Conservation (phyloP, 371 early-diverging fungal species). For the Haplosporangium sp. region DNA sequence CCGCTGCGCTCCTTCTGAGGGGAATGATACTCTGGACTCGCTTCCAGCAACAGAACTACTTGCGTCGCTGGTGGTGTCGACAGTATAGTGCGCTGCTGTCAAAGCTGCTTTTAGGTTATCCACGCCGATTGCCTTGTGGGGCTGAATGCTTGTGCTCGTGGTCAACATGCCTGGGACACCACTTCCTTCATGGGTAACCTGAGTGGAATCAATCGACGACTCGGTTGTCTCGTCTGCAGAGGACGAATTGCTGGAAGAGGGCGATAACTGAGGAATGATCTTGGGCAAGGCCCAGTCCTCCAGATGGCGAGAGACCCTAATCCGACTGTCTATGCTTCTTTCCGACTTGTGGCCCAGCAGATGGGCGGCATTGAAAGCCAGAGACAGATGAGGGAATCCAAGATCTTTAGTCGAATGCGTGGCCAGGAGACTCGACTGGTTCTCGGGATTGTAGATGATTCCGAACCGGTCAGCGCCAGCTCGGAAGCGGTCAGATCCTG, state of each 20-base stretch:
- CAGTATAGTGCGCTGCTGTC: slow-evolving; percentile 9
- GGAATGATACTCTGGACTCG: slow-evolving; percentile 5
- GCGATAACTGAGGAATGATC: slow-evolving; percentile 18
- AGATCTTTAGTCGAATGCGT: slow-evolving; percentile 15
- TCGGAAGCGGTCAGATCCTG: slow-evolving; percentile 53
- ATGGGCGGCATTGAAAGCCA: slow-evolving; percentile 1
- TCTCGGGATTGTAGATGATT: slow-evolving; percentile 28
- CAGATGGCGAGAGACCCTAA: slow-evolving; percentile 47
- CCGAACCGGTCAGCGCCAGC: slow-evolving; percentile 44
- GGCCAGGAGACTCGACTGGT: slow-evolving; percentile 6
- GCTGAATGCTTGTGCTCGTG: slow-evolving; percentile 2
- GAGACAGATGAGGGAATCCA: slow-evolving; percentile 16
- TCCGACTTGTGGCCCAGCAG: slow-evolving; percentile 16
- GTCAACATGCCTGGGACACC: neutral
- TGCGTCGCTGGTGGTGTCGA: slow-evolving; percentile 15
- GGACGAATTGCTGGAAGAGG: slow-evolving; percentile 8
- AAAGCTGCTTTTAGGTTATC: slow-evolving; percentile 47
- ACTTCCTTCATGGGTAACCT: slow-evolving; percentile 17
- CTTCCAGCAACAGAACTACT: slow-evolving; percentile 28
- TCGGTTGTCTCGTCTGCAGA: slow-evolving; percentile 14
- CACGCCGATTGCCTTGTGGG: slow-evolving; percentile 38
- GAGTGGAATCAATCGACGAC: slow-evolving; percentile 12
- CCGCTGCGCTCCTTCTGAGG: slow-evolving; percentile 1
- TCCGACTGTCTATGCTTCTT: slow-evolving; percentile 34
- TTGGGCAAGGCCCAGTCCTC: slow-evolving; percentile 52